These are phyloP conservation scores for Spirogloea muscicola DNA, from an alignment of 139 green algal species.

Conservation along the genomic window DNA sequence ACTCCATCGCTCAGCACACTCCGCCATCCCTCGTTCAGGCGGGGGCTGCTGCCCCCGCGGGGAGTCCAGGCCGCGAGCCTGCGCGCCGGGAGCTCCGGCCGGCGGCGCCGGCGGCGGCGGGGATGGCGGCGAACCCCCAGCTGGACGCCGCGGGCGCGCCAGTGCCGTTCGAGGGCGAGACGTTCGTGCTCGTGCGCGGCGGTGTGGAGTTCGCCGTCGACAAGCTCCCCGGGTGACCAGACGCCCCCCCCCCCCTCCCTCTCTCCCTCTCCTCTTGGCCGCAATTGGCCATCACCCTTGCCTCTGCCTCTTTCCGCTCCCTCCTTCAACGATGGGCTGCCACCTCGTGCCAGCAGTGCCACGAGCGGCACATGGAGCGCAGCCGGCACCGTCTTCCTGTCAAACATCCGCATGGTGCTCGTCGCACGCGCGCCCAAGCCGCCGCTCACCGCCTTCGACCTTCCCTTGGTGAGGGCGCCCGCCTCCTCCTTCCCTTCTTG, in stretches of 20 bases:
- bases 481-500: not conserved
- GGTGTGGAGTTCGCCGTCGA: conserved; percentile 35
- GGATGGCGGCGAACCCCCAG: conserved; percentile 35
- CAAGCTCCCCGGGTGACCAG: conserved; percentile 18
- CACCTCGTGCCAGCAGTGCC: conserved; percentile 3
- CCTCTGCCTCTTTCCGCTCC: no score
- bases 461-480: conserved; percentile 33
- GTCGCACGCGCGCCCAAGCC: conserved; percentile 14
- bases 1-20: no score
- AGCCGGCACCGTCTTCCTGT: conserved; percentile 33
- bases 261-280: no score
- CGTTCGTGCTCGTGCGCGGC: conserved; percentile 17
- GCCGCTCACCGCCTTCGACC: conserved; percentile 39
- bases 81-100: no score
- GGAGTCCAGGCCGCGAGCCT: no score
- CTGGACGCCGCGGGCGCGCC: conserved; percentile 12
- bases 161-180: conserved; percentile 25
- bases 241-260: no score
- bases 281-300: no score
- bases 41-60: no score
- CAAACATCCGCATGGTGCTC: conserved; percentile 46
- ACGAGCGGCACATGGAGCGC: conserved; percentile 38
- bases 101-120: no score
- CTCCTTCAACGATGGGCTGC: no score
- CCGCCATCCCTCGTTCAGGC: no score